A percentile compares a stretch with the other conserved stretches of the same genome.
These are phyloP conservation scores for Didymella glomerata DNA, from an alignment of 2,329 filamentous ascomycete species.

Conservation along the genomic window DNA sequence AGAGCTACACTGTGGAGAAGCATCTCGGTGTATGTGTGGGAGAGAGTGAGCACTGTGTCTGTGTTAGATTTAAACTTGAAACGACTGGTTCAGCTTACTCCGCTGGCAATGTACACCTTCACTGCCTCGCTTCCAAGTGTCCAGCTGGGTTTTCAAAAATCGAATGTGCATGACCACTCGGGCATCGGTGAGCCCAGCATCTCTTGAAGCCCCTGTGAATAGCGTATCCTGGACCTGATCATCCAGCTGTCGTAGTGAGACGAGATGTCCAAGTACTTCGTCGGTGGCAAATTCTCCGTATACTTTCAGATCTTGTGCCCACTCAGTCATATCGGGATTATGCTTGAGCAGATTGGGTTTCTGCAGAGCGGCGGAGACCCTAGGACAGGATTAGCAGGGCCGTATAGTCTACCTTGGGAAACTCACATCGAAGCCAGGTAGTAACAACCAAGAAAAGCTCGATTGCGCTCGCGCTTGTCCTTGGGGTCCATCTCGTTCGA, in stretches of 20 bases:
- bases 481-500: slow-evolving; percentile 19
- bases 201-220: slow-evolving; percentile 30
- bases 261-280: slow-evolving; percentile 33
- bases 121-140: slow-evolving; percentile 34
- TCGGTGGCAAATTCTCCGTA: slow-evolving; percentile 40
- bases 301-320: slow-evolving; percentile 30
- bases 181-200: slow-evolving; percentile 38
- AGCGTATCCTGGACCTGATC: slow-evolving; percentile 46
- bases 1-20: slow-evolving; percentile 40
- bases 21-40: slow-evolving; percentile 40
- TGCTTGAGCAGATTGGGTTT: slow-evolving; percentile 47
- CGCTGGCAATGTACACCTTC: slow-evolving; percentile 26
- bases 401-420: too few species aligned
- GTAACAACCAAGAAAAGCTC: slow-evolving; percentile 47
- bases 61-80: slow-evolving; percentile 1
- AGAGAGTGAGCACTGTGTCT: slow-evolving; percentile 37
- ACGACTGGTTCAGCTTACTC: slow-evolving; percentile 22
- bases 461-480: slow-evolving; percentile 39
- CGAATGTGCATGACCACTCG: slow-evolving; percentile 42
- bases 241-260: slow-evolving; percentile 42
- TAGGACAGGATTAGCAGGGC: slow-evolving; percentile 15
- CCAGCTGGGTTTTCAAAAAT: slow-evolving; percentile 40
- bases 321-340: slow-evolving; percentile 41
- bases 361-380: slow-evolving; percentile 40
- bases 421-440: slow-evolving; percentile 45